Percentiles rank a stretch among this genome's conserved stretches.
Conservation (phyloP, 805 yeast species). For the Candida silvatica region DNA sequence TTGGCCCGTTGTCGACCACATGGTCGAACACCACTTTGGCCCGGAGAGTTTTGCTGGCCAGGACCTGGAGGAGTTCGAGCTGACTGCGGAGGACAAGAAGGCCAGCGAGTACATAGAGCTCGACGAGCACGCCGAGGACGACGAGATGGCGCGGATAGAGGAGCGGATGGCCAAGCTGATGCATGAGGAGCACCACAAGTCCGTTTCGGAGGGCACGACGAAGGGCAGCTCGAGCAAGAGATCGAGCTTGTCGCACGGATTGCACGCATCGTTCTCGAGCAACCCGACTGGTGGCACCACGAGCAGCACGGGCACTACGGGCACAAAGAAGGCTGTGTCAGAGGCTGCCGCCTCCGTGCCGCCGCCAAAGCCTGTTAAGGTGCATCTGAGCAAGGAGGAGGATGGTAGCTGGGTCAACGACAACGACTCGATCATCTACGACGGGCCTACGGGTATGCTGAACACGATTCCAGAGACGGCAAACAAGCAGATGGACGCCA, state of each 20-base stretch:
- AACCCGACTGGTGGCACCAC: slow-evolving; percentile 4
- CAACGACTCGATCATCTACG: slow-evolving; percentile 30
- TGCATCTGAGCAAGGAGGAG: background rate
- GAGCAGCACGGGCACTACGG: too few species aligned
- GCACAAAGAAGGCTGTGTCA: too few species aligned
- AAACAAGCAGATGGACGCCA: slow-evolving; percentile 16
- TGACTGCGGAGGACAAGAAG: slow-evolving; percentile 6
- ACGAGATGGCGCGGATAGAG: slow-evolving; percentile 10
- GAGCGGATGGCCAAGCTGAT: slow-evolving; percentile 15
- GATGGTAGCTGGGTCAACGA: slow-evolving; percentile 47
- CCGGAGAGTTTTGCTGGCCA: slow-evolving; percentile 13
- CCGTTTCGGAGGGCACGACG: slow-evolving; percentile 27
- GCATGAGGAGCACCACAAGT: slow-evolving; percentile 27
- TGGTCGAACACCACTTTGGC: slow-evolving; percentile 59
- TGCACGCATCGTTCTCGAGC: too few species aligned
- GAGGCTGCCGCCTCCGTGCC: background rate
- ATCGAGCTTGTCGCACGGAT: background rate
- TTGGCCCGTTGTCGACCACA: slow-evolving; percentile 84
- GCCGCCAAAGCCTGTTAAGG: background rate
- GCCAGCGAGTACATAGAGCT: slow-evolving; percentile 6
- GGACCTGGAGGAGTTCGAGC: slow-evolving; percentile 14
- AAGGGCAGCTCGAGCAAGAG: slow-evolving; percentile 13
- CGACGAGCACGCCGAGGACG: slow-evolving; percentile 3
- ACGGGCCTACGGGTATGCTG: slow-evolving; percentile 68
- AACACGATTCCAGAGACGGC: slow-evolving; percentile 49